Percentiles rank a stretch among this genome's conserved stretches.
Evolutionary conservation across 805 yeast species (phyloP).

Genomic region (Wickerhamiella azyma): DNA sequence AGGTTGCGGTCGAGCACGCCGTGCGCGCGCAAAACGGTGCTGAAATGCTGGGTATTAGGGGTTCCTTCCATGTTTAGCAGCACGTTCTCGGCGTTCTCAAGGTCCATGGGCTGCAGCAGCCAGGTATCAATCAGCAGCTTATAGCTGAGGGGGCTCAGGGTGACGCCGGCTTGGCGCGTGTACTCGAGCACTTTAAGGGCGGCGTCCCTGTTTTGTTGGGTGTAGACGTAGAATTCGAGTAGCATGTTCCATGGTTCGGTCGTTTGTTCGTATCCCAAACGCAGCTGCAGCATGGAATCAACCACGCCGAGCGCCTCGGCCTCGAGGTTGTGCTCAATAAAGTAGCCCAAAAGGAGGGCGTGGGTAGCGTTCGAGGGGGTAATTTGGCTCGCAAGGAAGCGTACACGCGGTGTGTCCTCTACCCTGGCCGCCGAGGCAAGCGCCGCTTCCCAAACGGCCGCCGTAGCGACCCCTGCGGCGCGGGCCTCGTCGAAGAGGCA

Average conservation of each 20-base stretch:
- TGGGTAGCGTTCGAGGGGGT: background rate
- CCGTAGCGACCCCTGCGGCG: slow-evolving; percentile 2
- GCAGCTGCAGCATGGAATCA: slow-evolving; percentile 1
- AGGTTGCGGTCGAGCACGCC: slow-evolving; percentile 27
- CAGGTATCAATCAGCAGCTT: slow-evolving; percentile 28
- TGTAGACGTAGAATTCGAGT: slow-evolving; percentile 28
- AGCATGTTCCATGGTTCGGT: slow-evolving; percentile 27
- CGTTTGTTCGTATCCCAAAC: slow-evolving; percentile 2
- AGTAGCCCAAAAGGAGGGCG: background rate
- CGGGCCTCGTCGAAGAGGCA: slow-evolving; percentile 11
- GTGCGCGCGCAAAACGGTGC: slow-evolving; percentile 28
- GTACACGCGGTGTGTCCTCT: background rate
- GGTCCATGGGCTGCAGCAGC: slow-evolving; percentile 24
- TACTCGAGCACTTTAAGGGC: slow-evolving; percentile 24
- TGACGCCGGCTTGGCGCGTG: slow-evolving; percentile 20
- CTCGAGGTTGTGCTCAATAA: slow-evolving; percentile 4
- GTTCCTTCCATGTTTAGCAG: slow-evolving; percentile 23
- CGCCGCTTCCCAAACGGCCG: slow-evolving; percentile 11
- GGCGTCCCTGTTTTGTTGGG: slow-evolving; percentile 21
- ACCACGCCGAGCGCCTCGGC: slow-evolving; percentile 4
- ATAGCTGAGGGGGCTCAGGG: slow-evolving; percentile 29
- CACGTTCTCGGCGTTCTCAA: slow-evolving; percentile 26
- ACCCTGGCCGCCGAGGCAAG: background rate
- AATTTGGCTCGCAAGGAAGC: slow-evolving; percentile 5
- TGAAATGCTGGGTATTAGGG: slow-evolving; percentile 26